Evolutionary conservation across 192 early-diverging fungal genomes (phyloP).

Genomic region (Coemansia sp.): DNA sequence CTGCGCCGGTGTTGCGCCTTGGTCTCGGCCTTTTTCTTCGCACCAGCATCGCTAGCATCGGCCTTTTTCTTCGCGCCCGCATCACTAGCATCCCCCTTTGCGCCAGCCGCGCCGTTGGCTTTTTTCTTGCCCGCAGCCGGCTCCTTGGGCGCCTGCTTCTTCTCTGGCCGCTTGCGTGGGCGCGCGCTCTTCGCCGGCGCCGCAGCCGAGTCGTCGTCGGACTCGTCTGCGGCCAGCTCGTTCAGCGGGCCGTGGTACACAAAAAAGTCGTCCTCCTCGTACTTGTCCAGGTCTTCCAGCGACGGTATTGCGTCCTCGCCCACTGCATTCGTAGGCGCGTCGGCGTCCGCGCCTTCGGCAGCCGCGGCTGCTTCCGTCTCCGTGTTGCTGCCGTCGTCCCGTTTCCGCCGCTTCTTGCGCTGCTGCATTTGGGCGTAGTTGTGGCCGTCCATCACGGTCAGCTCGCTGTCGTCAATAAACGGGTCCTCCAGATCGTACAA

Average conservation of each 20-base stretch:
- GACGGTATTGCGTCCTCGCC: neutral
- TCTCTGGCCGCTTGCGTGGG: conserved; percentile 30
- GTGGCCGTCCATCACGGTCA: conserved; percentile 50
- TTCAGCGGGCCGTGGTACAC: conserved; percentile 52
- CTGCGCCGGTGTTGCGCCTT: conserved; percentile 23
- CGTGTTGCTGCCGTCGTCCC: conserved; percentile 34
- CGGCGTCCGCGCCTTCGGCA: neutral
- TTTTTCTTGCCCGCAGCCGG: conserved; percentile 15
- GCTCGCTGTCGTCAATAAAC: conserved; percentile 54
- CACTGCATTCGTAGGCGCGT: neutral
- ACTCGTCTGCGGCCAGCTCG: conserved; percentile 18
- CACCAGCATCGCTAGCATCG: conserved; percentile 6
- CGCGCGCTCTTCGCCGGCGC: conserved; percentile 24
- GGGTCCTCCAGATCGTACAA: conserved; percentile 53
- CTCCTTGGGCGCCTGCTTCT: conserved; percentile 22
- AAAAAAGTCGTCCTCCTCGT: conserved; percentile 50
- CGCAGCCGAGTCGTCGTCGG: conserved; percentile 22
- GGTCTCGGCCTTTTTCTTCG: conserved; percentile 24
- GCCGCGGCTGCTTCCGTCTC: conserved; percentile 29
- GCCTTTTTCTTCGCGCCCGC: conserved; percentile 21
- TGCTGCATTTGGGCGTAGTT: conserved; percentile 29
- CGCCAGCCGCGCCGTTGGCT: conserved; percentile 12
- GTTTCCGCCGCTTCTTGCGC: conserved; percentile 49
- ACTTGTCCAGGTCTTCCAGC: conserved; percentile 40
- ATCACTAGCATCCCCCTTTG: conserved; percentile 20